Percentiles rank a stretch among this genome's conserved stretches.
phyloP scores from a whole-genome alignment of 2,329 filamentous ascomycete species.

The Chaetomium sp. region DNA sequence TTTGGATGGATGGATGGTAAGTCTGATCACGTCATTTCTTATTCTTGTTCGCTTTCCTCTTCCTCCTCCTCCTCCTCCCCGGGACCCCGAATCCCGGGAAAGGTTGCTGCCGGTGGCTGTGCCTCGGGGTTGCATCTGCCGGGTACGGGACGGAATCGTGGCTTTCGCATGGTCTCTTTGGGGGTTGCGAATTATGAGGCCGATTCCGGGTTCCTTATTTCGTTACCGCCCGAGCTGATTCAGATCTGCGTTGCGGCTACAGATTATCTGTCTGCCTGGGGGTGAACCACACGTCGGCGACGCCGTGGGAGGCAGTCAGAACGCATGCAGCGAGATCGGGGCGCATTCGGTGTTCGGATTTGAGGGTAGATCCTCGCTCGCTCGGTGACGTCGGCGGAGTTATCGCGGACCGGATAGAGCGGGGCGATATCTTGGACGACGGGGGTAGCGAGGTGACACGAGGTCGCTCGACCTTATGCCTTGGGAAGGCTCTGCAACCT shows the following conservation, averaged over 20 bases:
- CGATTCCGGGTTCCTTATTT: background rate
- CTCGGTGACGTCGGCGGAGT: background rate
- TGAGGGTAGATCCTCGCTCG: background rate
- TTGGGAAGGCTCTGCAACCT: slow-evolving; percentile 43
- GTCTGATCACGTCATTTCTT: background rate
- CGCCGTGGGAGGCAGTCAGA: background rate
- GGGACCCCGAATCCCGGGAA: background rate
- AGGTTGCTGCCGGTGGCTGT: slow-evolving; percentile 1
- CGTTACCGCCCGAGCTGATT: background rate
- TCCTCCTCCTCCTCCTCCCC: background rate
- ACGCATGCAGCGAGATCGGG: background rate
- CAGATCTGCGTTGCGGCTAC: background rate
- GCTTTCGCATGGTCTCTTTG: slow-evolving; percentile 5
- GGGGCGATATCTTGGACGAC: background rate
- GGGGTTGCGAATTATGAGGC: background rate
- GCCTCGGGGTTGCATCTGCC: slow-evolving; percentile 11
- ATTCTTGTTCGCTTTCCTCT: background rate
- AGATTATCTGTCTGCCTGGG: background rate
- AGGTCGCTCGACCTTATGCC: slow-evolving; percentile 1
- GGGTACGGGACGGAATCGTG: background rate
- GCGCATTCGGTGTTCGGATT: background rate
- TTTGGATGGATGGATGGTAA: background rate
- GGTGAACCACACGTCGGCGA: background rate
- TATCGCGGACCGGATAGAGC: background rate
- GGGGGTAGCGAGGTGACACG: background rate